Conservation (phyloP, 2,329 filamentous ascomycete genomes). For the Penicillium sp. region DNA sequence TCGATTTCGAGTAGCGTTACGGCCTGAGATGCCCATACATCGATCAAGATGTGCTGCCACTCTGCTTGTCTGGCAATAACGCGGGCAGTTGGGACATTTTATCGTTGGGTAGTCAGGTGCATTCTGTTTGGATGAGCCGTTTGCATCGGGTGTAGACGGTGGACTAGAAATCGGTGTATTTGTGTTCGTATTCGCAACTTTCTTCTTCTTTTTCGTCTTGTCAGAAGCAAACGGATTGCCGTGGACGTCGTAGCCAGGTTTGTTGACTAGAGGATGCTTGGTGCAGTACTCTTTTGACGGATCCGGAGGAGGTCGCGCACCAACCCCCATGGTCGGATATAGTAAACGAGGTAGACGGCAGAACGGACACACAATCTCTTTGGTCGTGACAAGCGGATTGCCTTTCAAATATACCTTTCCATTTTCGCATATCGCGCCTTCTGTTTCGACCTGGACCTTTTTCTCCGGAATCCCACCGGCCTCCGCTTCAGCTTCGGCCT, state of each 20-base stretch:
- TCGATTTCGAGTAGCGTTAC: slow-evolving; percentile 46
- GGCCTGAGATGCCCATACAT: slow-evolving; percentile 55
- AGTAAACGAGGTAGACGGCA: slow-evolving; percentile 58
- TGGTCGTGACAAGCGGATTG: slow-evolving; percentile 56
- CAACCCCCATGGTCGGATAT: slow-evolving; percentile 53
- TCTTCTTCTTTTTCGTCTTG: slow-evolving; percentile 40
- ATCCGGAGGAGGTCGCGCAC: slow-evolving; percentile 46
- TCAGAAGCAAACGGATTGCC: slow-evolving; percentile 46
- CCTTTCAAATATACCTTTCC: slow-evolving; percentile 53
- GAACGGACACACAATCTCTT: slow-evolving; percentile 57
- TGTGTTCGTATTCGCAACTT: slow-evolving; percentile 22
- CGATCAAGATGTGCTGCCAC: slow-evolving; percentile 61
- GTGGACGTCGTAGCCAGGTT: slow-evolving; percentile 59
- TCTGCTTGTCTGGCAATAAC: slow-evolving; percentile 58
- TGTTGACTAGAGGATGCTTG: slow-evolving; percentile 55
- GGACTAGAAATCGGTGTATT: slow-evolving; percentile 35
- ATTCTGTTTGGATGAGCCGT: slow-evolving; percentile 27
- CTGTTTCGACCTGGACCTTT: slow-evolving; percentile 43
- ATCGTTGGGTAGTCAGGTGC: slow-evolving; percentile 38
- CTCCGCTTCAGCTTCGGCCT: slow-evolving; percentile 41
- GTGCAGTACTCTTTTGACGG: slow-evolving; percentile 56
- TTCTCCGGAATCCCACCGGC: slow-evolving; percentile 28
- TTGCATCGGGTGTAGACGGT: slow-evolving; percentile 28
- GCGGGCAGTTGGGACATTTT: slow-evolving; percentile 58
- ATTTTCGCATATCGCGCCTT: slow-evolving; percentile 50